Evolutionary conservation across 257 asterid species (phyloP), one percentile per base, ranked within the genome.

Genomic region (Lavandula angustifolia): DNA sequence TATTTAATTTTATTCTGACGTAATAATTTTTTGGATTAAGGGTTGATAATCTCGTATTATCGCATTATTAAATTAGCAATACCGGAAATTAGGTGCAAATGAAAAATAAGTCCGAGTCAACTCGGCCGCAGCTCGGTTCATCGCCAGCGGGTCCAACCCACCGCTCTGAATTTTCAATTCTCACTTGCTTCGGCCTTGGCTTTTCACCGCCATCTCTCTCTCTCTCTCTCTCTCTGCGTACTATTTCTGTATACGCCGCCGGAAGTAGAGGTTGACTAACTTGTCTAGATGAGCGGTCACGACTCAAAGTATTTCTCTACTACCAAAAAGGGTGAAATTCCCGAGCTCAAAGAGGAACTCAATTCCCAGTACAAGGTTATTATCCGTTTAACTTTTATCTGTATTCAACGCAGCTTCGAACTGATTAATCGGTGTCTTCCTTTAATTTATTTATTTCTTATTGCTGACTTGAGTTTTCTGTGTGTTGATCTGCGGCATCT

Each of bases 311-410:
- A 90, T 75, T 94, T 94, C 86, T 94, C 99, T 74, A 94, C 98
- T 71, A 94, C 98, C 68, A 94, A 94, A 75, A 94, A 94, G 85
- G 98, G 99, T 5, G 99, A 94, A 83, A 94, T 94, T 63, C 99
- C 99, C 18, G 99, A 94, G 85, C 99, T 94, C 83, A 94, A 94
- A 69, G 99, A 94, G 66, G 99, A 94, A 49, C 98, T 87, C 62
- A 90, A 94, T 88, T 94, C 99, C 57, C 99, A 90, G 96, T 94
- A 94, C 81, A 94, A 94, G 95, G 98, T 94, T 27, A 11, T 11
- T 61, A 51, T 42, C 72, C 68, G 60, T 48, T 66, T 54, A 10
- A 49, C 49, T 51, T 44, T 12, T 62, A 59, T 66, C 35, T 35
- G 42, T 47, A 35, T 33, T 7, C 58, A 32, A 6, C 29, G 32